Evolutionary conservation across 495 filamentous ascomycete species (phyloP), one percentile per base, ranked within the genome.

Genomic region (Neurospora africana): DNA sequence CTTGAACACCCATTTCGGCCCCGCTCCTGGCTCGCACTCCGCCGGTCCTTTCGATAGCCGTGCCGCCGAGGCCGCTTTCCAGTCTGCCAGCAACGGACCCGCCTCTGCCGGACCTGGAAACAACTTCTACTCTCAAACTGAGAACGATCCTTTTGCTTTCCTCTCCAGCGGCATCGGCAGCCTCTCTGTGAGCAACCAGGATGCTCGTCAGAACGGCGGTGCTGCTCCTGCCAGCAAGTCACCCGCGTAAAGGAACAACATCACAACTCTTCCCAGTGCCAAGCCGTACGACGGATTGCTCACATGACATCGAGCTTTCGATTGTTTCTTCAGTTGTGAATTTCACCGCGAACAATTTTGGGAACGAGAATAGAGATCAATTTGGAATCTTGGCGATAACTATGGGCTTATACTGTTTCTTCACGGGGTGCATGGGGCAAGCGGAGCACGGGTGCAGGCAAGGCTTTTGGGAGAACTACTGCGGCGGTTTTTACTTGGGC

Each of bases 31-130:
- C 69, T 88, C 91, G 37, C 92, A 93, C 79, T 95, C 94, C 69
- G 91, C 91, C 53, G 91, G 92, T 40, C 92, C 94, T 2, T 98
- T 99, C 76, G 94, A 97, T 78, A 96, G 94, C 83, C 92, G 95
- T 39, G 92, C 93, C 61, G 91, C 92, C 38, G 94, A 97, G 84
- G 92, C 93, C 19, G 94, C 94, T 23, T 97, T 97, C 83, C 90
- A 91, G 71, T 92, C 92, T 23, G 94, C 93, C 39, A 89, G 91
- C 77, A 93, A 91, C 78, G 90, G 88, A 47, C 89, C 89, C 43
- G 87, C 85, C 30, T 87, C 87, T 40, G 88, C 87, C 83, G 92
- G 83, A 78, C 89, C 82, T 78, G 89, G 80, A 80, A 92, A 86
- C 81, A 85, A 85, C 78, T 88, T 87, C 73, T 89, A 87, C 74